These are phyloP conservation scores for Claviceps sp. DNA, from an alignment of 2,329 filamentous ascomycete genomes.

Conservation along the genomic window DNA sequence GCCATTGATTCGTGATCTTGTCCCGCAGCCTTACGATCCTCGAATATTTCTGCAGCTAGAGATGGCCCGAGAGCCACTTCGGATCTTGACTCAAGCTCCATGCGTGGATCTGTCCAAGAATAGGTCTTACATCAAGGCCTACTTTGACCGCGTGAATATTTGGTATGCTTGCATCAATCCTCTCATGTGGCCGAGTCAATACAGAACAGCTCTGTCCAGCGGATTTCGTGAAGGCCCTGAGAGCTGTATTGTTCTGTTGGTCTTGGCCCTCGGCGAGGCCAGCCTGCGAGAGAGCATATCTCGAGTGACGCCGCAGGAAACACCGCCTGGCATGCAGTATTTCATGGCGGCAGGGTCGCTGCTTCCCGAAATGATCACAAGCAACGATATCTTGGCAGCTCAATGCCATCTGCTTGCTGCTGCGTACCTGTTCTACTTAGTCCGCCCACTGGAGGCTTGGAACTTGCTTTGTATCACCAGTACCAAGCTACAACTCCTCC, in stretches of 20 bases:
- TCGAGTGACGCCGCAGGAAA: too few relatives aligned
- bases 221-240: constrained; percentile 68
- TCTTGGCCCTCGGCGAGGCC: too few relatives aligned
- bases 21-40: constrained; percentile 65
- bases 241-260: constrained; percentile 38
- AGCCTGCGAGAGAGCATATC: too few relatives aligned
- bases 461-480: too few relatives aligned
- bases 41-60: constrained; percentile 72
- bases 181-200: constrained; percentile 65
- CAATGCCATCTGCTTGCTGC: too few relatives aligned
- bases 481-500: too few relatives aligned
- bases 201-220: constrained; percentile 60
- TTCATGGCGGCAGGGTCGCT: too few relatives aligned
- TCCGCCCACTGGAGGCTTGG: too few relatives aligned
- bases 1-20: constrained; percentile 66
- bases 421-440: too few relatives aligned
- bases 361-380: too few relatives aligned
- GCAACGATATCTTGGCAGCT: too few relatives aligned
- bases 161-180: constrained; percentile 83
- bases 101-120: constrained; percentile 58
- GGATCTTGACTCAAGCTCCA: constrained; percentile 48
- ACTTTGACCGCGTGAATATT: constrained; percentile 68
- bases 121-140: constrained; percentile 61
- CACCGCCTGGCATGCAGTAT: too few relatives aligned
- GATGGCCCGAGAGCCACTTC: constrained; percentile 64